Evolutionary conservation across 495 filamentous ascomycete species (phyloP).

Genomic region (Hypoxylon fuscum): DNA sequence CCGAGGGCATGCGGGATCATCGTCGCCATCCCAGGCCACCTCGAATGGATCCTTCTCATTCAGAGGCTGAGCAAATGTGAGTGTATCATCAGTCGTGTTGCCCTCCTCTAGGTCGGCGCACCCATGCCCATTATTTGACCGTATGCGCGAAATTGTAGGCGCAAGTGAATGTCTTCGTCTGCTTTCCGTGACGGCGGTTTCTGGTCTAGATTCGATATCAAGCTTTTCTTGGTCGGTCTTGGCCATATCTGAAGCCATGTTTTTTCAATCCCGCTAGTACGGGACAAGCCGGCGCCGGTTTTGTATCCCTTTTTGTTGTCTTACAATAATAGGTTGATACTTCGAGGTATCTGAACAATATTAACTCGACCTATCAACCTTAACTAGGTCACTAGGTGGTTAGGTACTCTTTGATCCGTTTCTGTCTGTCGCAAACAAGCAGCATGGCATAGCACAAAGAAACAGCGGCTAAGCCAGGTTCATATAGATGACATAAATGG

Average conservation of each 20-base stretch:
- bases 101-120: constrained; percentile 58
- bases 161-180: constrained; percentile 1
- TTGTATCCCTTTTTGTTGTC: neutral
- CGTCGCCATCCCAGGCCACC: constrained; percentile 75
- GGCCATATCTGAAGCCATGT: constrained; percentile 17
- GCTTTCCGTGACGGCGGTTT: neutral
- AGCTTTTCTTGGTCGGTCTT: constrained; percentile 21
- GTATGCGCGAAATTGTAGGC: constrained; percentile 12
- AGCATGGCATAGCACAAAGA: constrained; percentile 4
- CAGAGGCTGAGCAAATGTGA: constrained; percentile 22
- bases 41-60: constrained; percentile 62
- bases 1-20: constrained; percentile 77
- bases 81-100: constrained; percentile 41
- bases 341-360: neutral
- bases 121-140: constrained; percentile 72
- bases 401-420: neutral
- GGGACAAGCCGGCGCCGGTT: neutral
- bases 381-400: neutral
- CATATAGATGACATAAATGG: neutral
- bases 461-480: neutral
- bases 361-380: neutral
- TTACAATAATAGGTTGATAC: too few species aligned
- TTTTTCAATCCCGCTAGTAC: neutral
- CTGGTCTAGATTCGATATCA: constrained; percentile 16
- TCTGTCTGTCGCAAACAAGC: neutral